Base-by-base conservation (phyloP, 2,329 filamentous ascomycete species). In the Diatrype stigma region DNA sequence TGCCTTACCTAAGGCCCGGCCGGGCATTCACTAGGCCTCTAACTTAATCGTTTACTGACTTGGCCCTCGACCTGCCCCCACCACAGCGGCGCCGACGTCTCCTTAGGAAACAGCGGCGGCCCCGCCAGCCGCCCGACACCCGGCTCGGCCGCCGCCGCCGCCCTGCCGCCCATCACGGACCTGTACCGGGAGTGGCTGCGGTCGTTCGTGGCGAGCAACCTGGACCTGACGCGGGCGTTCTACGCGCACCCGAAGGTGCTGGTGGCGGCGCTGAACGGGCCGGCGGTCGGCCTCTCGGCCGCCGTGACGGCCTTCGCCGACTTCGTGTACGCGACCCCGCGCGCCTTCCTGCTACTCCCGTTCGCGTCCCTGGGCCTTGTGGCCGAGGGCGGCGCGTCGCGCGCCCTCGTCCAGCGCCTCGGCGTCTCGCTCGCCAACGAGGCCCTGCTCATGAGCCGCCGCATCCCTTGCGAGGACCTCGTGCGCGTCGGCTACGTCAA, bases 211-310 rank as follows among this genome's bases (percentile, higher is more conserved):
- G 77, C 86, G 59, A 87, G 88, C 77, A 97, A 97, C 77, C 81
- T 96, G 51, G 89, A 96, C 78, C 81, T 90, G 62, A 94, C 92
- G 2, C 86, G 90, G 62, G 86, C 90, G 61, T 96, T 97, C 75
- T 92, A 94, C 76, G 86, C 85, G 14, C 94, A 97, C 73, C 89
- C 91, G 61, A 96, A 97, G 74, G 88, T 97, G 71, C 87, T 97
- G 22, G 81, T 97, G 53, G 86, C 86, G 0, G 94, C 90, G 0
- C 85, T 97, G 58, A 97, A 97, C 73, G 94, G 93, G 3, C 94
- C 94, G 6, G 91, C 85, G 11, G 80, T 99, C 48, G 94, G 94
- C 6, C 85, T 97, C 30, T 89, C 87, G 2, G 94, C 93, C 1
- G 92, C 93, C 0, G 73, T 97, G 0, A 76, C 90, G 51, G 86